Evolutionary conservation across 2,329 filamentous ascomycete species (phyloP).

Genomic region (Orbilia ellipsospora): DNA sequence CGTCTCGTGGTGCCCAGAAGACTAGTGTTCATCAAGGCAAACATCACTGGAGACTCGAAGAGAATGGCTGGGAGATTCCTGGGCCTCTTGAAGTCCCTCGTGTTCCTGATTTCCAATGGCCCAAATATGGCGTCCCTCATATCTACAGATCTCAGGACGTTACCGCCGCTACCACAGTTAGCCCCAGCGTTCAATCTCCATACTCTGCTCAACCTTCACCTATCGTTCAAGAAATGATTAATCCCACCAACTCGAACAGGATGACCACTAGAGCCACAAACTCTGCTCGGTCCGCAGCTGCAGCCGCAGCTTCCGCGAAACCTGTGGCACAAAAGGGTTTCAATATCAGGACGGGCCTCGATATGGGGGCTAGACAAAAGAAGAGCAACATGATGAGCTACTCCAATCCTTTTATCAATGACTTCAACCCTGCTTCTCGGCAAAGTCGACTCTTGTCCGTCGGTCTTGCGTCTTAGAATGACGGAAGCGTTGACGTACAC

Average conservation of each 20-base stretch:
- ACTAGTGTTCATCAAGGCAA: slow-evolving; percentile 51
- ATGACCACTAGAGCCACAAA: slow-evolving; percentile 52
- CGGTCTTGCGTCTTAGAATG: slow-evolving; percentile 48
- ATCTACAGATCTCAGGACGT: slow-evolving; percentile 31
- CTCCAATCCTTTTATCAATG: slow-evolving; percentile 35
- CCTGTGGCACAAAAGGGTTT: slow-evolving; percentile 34
- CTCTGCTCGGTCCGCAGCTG: slow-evolving; percentile 32
- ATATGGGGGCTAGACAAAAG: slow-evolving; percentile 44
- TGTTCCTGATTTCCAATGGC: slow-evolving; percentile 42
- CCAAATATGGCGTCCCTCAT: slow-evolving; percentile 47
- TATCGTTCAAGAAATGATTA: slow-evolving; percentile 50
- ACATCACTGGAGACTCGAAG: slow-evolving; percentile 51
- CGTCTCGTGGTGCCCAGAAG: slow-evolving; percentile 54
- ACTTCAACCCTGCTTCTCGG: slow-evolving; percentile 36
- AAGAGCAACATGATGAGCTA: slow-evolving; percentile 43
- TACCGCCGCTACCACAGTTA: slow-evolving; percentile 4
- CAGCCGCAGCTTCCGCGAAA: slow-evolving; percentile 20
- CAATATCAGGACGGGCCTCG: slow-evolving; percentile 48
- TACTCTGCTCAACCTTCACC: slow-evolving; percentile 12
- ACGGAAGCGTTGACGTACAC: slow-evolving; percentile 14
- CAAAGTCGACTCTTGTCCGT: slow-evolving; percentile 40
- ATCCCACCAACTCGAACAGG: slow-evolving; percentile 44
- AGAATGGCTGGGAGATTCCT: slow-evolving; percentile 42
- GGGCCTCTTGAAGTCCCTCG: slow-evolving; percentile 40
- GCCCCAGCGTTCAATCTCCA: slow-evolving; percentile 18